Evolutionary conservation across 768 basidiomycete species (phyloP), one percentile per base, ranked within the genome.

Genomic region (Gelatoporia subvermispora): DNA sequence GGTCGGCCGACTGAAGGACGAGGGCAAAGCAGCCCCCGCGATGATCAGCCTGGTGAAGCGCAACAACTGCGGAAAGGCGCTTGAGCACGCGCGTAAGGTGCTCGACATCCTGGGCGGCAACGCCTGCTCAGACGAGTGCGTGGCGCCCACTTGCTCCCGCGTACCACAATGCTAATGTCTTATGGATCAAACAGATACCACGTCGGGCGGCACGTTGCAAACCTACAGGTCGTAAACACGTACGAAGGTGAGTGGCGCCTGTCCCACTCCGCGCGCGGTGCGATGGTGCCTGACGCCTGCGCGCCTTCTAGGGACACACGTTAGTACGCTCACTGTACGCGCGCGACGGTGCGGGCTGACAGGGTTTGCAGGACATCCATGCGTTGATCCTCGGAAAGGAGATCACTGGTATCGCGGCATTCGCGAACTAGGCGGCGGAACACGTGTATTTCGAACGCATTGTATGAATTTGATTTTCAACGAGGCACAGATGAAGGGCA

Each of bases 31-130:
- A 18, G 81, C 88, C 2, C 85, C 95, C 2, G 93, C 97, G 65
- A 97, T 97, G 93, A 76, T 98, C 54, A 93, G 90, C 58, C 74
- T 97, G 61, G 76, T 97, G 51, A 98, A 98, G 75, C 78, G 90
- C 56, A 98, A 98, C 61, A 97, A 97, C 59, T 93, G 92, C 58
- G 91, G 91, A 13, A 94, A 94, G 70, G 93, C 95, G 2, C 71
- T 97, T 44, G 73, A 86, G 56, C 90, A 96, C 53, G 71, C 89
- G 3, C 75, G 95, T 25, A 70, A 79, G 48, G 72, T 98, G 38
- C 67, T 97, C 60, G 95, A 97, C 60, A 86, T 96, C 34, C 72
- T 98, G 39, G 95, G 95, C 22, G 95, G 95, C 2, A 98, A 98
- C 67, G 94, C 93, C 3, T 84, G 82, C 45, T 75, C 89, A 24